Evolutionary conservation across 805 yeast species (phyloP).

Genomic region (Starmerella khaoyaiensis): DNA sequence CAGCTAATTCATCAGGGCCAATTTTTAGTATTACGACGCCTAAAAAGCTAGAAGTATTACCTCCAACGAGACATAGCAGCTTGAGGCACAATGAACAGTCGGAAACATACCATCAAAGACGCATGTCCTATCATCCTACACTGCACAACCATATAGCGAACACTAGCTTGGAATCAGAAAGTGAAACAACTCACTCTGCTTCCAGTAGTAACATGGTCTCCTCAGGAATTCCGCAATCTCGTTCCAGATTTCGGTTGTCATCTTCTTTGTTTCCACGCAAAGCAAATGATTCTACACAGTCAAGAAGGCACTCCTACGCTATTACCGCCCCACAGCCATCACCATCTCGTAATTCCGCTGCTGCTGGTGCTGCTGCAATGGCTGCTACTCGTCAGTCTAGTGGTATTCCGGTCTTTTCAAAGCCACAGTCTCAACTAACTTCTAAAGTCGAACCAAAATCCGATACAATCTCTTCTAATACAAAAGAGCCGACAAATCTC

Average conservation of each 20-base stretch:
- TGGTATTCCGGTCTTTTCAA: too few species aligned
- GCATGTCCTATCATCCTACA: too few species aligned
- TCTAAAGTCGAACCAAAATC: too few species aligned
- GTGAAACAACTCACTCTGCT: too few species aligned
- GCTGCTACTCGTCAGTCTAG: neutral
- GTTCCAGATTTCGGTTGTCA: constrained; percentile 3
- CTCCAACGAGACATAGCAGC: constrained; percentile 9
- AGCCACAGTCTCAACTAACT: too few species aligned
- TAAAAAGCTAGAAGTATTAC: constrained; percentile 6
- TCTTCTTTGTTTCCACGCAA: constrained; percentile 1
- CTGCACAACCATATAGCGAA: too few species aligned
- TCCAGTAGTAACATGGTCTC: too few species aligned
- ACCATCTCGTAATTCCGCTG: neutral
- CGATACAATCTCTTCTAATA: neutral
- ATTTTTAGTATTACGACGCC: constrained; percentile 6
- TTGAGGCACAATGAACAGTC: too few species aligned
- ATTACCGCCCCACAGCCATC: neutral
- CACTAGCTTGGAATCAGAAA: too few species aligned
- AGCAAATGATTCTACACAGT: too few species aligned
- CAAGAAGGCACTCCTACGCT: neutral
- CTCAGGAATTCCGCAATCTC: neutral
- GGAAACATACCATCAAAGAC: too few species aligned
- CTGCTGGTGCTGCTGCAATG: neutral
- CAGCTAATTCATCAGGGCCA: neutral
- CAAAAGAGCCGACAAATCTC: constrained; percentile 23